These are phyloP conservation scores for Cercospora citrullina DNA, from an alignment of 2,329 filamentous ascomycete species.

Conservation along the genomic window DNA sequence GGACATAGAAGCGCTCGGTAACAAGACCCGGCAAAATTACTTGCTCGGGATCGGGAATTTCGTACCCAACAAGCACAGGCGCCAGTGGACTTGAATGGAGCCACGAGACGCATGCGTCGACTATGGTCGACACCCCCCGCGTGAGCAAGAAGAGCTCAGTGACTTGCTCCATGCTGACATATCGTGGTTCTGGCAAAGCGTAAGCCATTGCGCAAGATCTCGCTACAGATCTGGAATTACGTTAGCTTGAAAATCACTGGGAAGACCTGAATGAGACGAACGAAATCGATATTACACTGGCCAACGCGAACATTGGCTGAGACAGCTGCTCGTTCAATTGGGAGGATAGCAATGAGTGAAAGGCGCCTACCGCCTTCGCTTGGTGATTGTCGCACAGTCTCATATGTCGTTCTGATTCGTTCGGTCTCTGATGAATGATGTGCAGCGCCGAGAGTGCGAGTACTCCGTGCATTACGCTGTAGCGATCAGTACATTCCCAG, in stretches of 20 bases:
- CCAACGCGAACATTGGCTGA: constrained; percentile 18
- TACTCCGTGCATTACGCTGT: constrained; percentile 20
- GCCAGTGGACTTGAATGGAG: constrained; percentile 21
- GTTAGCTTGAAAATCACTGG: background rate
- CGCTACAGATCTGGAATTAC: constrained; percentile 16
- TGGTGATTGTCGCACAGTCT: constrained; percentile 20
- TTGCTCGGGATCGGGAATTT: constrained; percentile 8
- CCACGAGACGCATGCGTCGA: constrained; percentile 17
- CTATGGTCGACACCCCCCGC: constrained; percentile 25
- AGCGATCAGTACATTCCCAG: background rate
- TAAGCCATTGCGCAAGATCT: constrained; percentile 23
- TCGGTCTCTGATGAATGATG: constrained; percentile 12
- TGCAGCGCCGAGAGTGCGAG: constrained; percentile 21
- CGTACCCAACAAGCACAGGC: constrained; percentile 17
- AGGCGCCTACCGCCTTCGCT: constrained; percentile 16
- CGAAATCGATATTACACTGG: constrained; percentile 19
- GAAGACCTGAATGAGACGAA: background rate
- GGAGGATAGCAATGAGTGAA: constrained; percentile 12
- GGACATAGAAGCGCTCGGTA: constrained; percentile 9
- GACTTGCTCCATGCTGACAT: constrained; percentile 28
- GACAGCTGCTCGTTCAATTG: constrained; percentile 12
- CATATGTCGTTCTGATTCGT: constrained; percentile 11
- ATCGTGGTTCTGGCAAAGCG: constrained; percentile 18
- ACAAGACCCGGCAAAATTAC: constrained; percentile 12
- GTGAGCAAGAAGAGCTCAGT: constrained; percentile 30